These are phyloP conservation scores for Lodderomyces elongisporus DNA, from an alignment of 1,139 yeast genomes.

Conservation along the genomic window DNA sequence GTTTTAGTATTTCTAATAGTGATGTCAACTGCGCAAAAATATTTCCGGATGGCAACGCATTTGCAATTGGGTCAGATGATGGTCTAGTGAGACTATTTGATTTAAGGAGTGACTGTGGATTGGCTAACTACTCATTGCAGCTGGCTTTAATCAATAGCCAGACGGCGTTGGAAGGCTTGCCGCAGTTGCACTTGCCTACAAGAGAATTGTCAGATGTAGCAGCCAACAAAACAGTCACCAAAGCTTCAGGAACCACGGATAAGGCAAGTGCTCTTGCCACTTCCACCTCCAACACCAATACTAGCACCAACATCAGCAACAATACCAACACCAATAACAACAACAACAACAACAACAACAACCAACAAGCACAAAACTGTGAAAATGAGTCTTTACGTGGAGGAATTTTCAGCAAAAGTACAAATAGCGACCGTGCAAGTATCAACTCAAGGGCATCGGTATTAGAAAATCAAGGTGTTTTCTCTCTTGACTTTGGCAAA, in stretches of 20 bases:
- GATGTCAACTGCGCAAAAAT: constrained; percentile 66
- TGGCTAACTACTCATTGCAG: constrained; percentile 47
- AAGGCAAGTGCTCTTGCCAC: neutral
- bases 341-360: constrained; percentile 3
- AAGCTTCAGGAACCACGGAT: constrained; percentile 1
- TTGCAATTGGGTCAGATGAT: constrained; percentile 75
- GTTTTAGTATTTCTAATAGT: constrained; percentile 54
- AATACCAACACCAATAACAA: too few relatives aligned
- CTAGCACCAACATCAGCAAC: too few relatives aligned
- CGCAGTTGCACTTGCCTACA: constrained; percentile 4
- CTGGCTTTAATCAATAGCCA: constrained; percentile 7
- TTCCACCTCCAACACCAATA: too few relatives aligned
- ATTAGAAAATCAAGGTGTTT: constrained; percentile 58
- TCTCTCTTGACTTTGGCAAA: constrained; percentile 65
- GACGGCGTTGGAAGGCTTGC: neutral
- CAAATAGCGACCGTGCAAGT: constrained; percentile 5
- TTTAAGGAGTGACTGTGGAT: constrained; percentile 68
- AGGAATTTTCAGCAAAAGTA: constrained; percentile 1
- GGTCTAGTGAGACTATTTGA: constrained; percentile 72
- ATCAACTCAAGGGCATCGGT: constrained; percentile 18
- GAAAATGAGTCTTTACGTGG: neutral
- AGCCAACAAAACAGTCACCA: too few relatives aligned
- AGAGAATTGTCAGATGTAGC: neutral
- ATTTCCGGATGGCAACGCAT: constrained; percentile 67
- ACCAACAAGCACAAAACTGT: constrained; percentile 4